Base-by-base conservation (phyloP, 2,329 filamentous ascomycete genomes). In the Paecilomyces dactylethromorphus region DNA sequence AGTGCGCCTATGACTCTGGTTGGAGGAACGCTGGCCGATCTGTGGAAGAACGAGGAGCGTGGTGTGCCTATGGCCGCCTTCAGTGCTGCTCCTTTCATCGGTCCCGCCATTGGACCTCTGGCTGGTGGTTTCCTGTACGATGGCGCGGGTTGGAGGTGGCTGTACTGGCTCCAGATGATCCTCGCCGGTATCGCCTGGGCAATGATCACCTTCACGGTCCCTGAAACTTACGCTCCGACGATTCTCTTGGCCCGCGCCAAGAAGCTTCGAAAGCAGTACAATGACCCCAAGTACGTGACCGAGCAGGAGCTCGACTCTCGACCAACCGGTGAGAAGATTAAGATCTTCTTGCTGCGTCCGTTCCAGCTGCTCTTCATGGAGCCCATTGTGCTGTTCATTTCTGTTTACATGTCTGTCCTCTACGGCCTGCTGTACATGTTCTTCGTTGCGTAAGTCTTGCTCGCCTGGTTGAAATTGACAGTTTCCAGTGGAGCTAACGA, bases 41-140 rank as follows among this genome's bases (percentile, higher is more conserved):
- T 94, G n/a, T 95, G 90, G 90, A 85, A 78, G 60, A 90, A 87
- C 55, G 90, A 94, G 70, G 90, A 95, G 74, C 83, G 91, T 56
- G 91, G 90, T 67, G 87, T 94, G 1, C 89, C 91, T 18, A 94
- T 95, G 90, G 90, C 90, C 2, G 88, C 89, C 15, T 95, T 94
- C 72, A 88, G 84, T 12, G 90, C 90, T 2, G 90, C 90, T 0
- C 91, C 91, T 0, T 94, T 94, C 69, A 82, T 93, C 52, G 91
- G 91, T 0, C 91, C 91, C 54, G 90, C 89, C 1, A 87, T 90
- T 63, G 88, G 88, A 61, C 88, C 89, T 7, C 81, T 96, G 0
- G 82, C 88, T 6, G 92, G 91, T 64, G 91, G 90, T 11, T 95
- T 86, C 70, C 79, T 94, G 1, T 82, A 83, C 7, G 88, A 92